A percentile compares a stretch with the other conserved stretches of the same genome.
Conservation (phyloP, 169 alveolate genomes). For the Eimeria acervulina region DNA sequence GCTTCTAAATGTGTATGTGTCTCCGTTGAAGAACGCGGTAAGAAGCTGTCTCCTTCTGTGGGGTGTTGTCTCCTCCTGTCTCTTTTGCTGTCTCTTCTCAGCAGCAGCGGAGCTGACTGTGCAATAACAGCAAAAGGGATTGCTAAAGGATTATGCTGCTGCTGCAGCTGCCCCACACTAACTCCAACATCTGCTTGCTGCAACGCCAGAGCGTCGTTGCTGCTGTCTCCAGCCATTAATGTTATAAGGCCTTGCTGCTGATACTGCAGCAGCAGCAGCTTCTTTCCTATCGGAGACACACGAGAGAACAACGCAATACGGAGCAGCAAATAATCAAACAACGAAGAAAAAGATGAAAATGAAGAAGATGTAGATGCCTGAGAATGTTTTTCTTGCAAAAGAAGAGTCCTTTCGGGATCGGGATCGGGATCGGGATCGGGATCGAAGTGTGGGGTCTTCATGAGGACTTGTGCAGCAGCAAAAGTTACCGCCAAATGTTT, state of each 20-base stretch:
- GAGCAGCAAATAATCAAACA: slow-evolving; percentile 12
- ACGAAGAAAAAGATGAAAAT: no score
- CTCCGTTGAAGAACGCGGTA: background rate
- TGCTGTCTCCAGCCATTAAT: slow-evolving; percentile 97
- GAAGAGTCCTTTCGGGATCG: background rate
- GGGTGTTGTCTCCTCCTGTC: background rate
- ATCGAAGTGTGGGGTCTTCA: slow-evolving; percentile 3
- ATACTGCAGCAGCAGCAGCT: slow-evolving; percentile 45
- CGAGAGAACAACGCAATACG: slow-evolving; percentile 77
- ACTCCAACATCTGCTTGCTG: slow-evolving; percentile 96
- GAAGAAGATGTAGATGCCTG: background rate
- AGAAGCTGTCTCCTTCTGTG: background rate
- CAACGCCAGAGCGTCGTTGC: slow-evolving; percentile 96
- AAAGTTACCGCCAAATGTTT: slow-evolving; percentile 42
- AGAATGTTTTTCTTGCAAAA: no score
- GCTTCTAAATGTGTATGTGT: background rate
- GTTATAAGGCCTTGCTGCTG: slow-evolving; percentile 42
- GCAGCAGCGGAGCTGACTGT: background rate
- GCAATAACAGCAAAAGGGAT: slow-evolving; percentile 67
- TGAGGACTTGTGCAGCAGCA: slow-evolving; percentile 29
- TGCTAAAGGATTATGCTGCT: background rate
- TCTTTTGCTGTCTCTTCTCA: background rate
- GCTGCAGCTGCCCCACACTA: slow-evolving; percentile 90
- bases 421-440: slow-evolving; percentile 5
- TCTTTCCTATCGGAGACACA: slow-evolving; percentile 57